Evolutionary conservation across 1,284 basidiomycete genomes (phyloP).

Genomic region (Austroboletus niveus): DNA sequence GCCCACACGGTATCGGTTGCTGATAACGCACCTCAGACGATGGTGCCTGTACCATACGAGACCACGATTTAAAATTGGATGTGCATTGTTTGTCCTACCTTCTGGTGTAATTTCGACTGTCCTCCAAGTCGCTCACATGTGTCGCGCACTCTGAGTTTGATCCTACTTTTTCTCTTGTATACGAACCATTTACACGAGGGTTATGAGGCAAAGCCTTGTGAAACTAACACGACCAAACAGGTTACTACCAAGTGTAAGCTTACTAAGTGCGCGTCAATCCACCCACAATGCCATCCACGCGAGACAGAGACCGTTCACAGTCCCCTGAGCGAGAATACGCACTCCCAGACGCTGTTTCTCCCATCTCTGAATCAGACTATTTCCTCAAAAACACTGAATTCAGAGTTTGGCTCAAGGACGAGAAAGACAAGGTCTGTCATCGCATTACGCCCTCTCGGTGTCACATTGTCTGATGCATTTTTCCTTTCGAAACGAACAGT

Average conservation of each 20-base stretch:
- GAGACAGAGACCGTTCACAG: conserved; percentile 13
- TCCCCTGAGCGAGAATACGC: conserved; percentile 17
- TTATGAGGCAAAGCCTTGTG: neutral
- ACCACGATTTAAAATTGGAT: conserved; percentile 66
- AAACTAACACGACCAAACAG: conserved; percentile 18
- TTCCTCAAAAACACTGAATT: conserved; percentile 79
- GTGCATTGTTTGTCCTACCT: conserved; percentile 6
- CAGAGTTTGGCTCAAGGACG: conserved; percentile 72
- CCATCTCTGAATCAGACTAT: conserved; percentile 72
- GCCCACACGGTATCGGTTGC: conserved; percentile 72
- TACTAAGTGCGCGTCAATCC: neutral
- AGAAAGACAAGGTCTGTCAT: conserved; percentile 64
- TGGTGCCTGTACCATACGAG: conserved; percentile 89
- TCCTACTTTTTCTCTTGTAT: too few species aligned
- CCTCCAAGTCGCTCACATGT: too few species aligned
- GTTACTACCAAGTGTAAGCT: too few species aligned
- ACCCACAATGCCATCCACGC: conserved; percentile 10
- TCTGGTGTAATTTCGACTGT: too few species aligned
- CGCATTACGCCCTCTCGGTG: neutral
- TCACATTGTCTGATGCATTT: neutral
- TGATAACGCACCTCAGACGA: conserved; percentile 90
- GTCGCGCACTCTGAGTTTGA: too few species aligned
- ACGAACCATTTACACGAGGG: too few species aligned
- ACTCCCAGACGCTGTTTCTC: conserved; percentile 52
- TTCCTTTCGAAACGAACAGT: conserved; percentile 41